These are phyloP conservation scores for Cryphonectria radicalis DNA, from an alignment of 2,329 filamentous ascomycete species.

Conservation along the genomic window DNA sequence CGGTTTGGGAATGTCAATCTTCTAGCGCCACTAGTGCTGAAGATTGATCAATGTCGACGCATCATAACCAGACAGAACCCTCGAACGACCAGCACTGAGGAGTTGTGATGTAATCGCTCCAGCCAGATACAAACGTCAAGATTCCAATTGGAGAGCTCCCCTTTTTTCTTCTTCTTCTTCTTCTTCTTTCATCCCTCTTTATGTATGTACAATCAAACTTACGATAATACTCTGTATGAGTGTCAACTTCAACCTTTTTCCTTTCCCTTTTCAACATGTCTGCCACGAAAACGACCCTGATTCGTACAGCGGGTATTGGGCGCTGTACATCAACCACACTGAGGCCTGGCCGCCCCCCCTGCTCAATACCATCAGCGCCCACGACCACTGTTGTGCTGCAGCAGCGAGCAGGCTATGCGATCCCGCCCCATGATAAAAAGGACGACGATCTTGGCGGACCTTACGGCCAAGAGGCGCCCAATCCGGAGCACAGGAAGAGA, in stretches of 20 bases:
- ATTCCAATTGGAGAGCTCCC: not conserved
- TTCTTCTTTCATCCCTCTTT: not conserved
- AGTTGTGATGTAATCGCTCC: not conserved
- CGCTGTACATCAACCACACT: not conserved
- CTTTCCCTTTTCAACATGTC: slow-evolving; percentile 1
- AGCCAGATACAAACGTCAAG: not conserved
- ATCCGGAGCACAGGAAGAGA: slow-evolving; percentile 17
- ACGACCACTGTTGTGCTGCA: not conserved
- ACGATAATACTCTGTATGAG: not conserved
- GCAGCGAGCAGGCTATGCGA: slow-evolving; percentile 22
- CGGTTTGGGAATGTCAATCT: not conserved
- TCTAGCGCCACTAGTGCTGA: not conserved
- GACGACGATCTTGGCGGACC: slow-evolving; percentile 25
- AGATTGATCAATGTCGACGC: not conserved
- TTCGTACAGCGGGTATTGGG: not conserved
- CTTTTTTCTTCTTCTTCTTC: not conserved
- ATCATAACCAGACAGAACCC: not conserved
- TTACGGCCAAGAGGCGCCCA: slow-evolving; percentile 20
- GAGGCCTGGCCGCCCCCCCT: not conserved
- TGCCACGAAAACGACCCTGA: not conserved
- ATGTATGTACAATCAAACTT: no score
- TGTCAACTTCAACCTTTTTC: not conserved
- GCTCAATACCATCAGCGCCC: slow-evolving; percentile 4
- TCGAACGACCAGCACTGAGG: not conserved
- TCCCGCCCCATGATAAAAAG: slow-evolving; percentile 21